Percentiles rank a stretch among this genome's conserved stretches.
Conservation (phyloP, 805 yeast genomes). For the Hanseniaspora thailandica region DNA sequence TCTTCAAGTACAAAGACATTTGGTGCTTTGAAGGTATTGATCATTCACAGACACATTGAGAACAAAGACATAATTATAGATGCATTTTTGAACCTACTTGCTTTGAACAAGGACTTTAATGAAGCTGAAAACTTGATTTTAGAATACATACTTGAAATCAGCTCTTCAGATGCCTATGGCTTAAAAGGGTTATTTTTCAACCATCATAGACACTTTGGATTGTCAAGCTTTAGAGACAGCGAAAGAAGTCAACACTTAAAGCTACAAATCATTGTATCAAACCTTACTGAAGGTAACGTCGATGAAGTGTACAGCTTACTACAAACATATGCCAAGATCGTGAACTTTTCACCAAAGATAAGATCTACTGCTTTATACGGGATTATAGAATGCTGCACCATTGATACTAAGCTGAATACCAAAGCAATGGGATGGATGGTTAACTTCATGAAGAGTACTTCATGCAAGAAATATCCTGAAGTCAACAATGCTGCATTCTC, state of each 20-base stretch:
- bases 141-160: not conserved
- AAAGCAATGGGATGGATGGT: conserved; percentile 52
- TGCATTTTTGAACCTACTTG: not conserved
- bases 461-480: conserved; percentile 16
- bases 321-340: conserved; percentile 40
- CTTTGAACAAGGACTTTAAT: not conserved
- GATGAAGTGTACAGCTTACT: conserved; percentile 47
- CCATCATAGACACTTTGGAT: conserved; percentile 38
- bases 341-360: conserved; percentile 23
- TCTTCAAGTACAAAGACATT: not conserved
- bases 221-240: conserved; percentile 44
- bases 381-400: conserved; percentile 48
- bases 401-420: conserved; percentile 38
- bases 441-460: not conserved
- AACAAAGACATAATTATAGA: not conserved
- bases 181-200: conserved; percentile 24
- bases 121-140: not conserved
- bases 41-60: not conserved
- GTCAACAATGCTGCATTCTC: conserved; percentile 56
- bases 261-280: conserved; percentile 46
- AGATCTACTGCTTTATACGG: conserved; percentile 44
- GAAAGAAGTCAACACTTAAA: conserved; percentile 39
- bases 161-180: not conserved
- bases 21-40: not conserved
- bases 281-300: conserved; percentile 45